Base-by-base conservation (phyloP, 2,329 filamentous ascomycete species). In the Domatiomyces catenatus region DNA sequence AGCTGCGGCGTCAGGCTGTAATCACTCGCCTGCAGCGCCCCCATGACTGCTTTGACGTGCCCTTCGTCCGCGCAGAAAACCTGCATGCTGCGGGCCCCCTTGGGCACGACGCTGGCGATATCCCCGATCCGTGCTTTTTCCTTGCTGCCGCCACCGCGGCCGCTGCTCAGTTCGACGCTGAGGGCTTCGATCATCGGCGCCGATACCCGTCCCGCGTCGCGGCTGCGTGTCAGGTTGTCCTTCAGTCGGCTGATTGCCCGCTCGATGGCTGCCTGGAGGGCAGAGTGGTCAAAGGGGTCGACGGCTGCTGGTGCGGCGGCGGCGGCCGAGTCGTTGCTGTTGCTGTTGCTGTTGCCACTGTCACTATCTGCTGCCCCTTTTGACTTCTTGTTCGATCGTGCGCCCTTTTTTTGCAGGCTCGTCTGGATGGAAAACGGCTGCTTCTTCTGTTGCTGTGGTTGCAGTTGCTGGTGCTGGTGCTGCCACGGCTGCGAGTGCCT, bases 71-170 rank as follows among this genome's bases (percentile, higher is more conserved):
- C 76, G 42, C 77, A 77, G 19, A 83, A 63, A n/a, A 85, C 69
- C 52, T 77, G 75, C 26, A 84, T 63, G 58, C 71, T 72, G 50
- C 80, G 66, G 8, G 80, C 72, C 22, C 74, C 80, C 59, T 81
- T 80, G 0, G 79, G 78, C 42, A 84, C 69, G 15, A 85, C 77
- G 61, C 83, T 81, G 2, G 80, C 81, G 51, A 86, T 60, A 60
- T 84, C 80, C 8, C 74, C 72, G 48, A 86, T 59, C 54, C 68
- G 71, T 47, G 76, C 70, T 1, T 66, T 75, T 18, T 64, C 65
- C 22, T 59, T 56, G 8, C 49, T 49, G n/a, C 56, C 54, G 45
- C 73, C 71, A 54, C 72, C 69, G 54, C 79, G 75, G 19, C 75
- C 74, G 48, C 69, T 66, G 52, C 67, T 71, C 46, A 81, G 59